Evolutionary conservation across 768 basidiomycete genomes (phyloP).

Genomic region (Paxillus involutus): DNA sequence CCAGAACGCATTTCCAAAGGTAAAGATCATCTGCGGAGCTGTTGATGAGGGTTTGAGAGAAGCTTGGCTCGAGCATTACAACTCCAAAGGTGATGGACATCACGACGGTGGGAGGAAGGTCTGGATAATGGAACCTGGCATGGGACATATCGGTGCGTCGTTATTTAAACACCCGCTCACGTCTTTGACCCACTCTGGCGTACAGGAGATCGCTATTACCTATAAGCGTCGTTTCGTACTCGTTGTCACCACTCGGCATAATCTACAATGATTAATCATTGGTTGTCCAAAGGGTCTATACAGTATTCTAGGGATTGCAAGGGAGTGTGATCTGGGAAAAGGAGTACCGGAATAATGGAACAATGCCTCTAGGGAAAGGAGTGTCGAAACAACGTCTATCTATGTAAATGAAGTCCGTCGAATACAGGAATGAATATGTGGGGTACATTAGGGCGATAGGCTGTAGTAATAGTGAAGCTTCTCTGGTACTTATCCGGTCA

Average conservation of each 20-base stretch:
- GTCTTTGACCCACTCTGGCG: not conserved
- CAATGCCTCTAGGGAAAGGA: constrained; percentile 2
- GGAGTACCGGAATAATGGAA: too few relatives aligned
- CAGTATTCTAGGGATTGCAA: constrained; percentile 1
- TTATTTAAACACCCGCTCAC: not conserved
- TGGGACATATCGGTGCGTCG: constrained; percentile 80
- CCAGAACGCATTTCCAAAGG: constrained; percentile 77
- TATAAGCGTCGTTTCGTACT: constrained; percentile 16
- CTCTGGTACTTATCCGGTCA: constrained; percentile 1
- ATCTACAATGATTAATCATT: not conserved
- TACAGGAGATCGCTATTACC: constrained; percentile 43
- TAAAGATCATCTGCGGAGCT: constrained; percentile 83
- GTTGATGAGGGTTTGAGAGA: constrained; percentile 79
- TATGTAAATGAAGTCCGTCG: constrained; percentile 11
- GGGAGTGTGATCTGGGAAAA: not conserved
- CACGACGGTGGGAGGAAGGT: constrained; percentile 59
- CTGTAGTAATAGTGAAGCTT: not conserved
- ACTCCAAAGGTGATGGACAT: constrained; percentile 42
- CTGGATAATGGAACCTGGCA: constrained; percentile 85
- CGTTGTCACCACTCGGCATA: not conserved
- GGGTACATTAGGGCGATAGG: constrained; percentile 1
- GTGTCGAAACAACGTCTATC: constrained; percentile 14
- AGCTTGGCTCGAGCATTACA: constrained; percentile 63
- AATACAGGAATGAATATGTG: constrained; percentile 4
- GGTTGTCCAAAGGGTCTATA: not conserved